phyloP scores from a whole-genome alignment of 495 filamentous ascomycete genomes.

The Penicillium diatomitis region DNA sequence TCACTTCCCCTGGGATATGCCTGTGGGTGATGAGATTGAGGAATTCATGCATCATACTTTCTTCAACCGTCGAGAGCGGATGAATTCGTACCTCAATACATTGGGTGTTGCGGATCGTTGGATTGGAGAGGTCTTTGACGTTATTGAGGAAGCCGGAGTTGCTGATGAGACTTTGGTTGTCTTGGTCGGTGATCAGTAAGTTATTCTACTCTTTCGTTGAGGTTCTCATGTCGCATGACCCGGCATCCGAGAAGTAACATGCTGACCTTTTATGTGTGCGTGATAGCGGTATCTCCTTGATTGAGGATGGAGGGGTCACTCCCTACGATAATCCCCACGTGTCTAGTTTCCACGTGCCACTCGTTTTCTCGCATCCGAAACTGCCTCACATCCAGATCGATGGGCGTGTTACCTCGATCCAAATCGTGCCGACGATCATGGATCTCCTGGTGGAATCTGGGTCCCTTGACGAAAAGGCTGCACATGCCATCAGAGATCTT shows the following conservation, averaged over 20 bases:
- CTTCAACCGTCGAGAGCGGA: constrained; percentile 8
- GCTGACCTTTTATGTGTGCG: not conserved
- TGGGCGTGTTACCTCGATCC: constrained; percentile 23
- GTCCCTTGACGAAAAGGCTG: constrained; percentile 18
- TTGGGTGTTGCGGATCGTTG: constrained; percentile 29
- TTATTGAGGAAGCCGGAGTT: constrained; percentile 29
- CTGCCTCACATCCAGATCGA: constrained; percentile 28
- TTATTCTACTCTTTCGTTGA: not conserved
- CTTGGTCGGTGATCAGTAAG: constrained; percentile 36
- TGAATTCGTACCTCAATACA: constrained; percentile 34
- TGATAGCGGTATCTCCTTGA: constrained; percentile 19
- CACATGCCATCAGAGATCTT: constrained; percentile 21
- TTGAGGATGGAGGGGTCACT: constrained; percentile 22
- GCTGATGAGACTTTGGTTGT: constrained; percentile 36
- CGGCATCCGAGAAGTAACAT: too few relatives aligned
- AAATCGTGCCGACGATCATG: constrained; percentile 36
- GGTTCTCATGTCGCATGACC: too few relatives aligned
- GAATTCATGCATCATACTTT: constrained; percentile 17
- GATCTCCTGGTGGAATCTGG: constrained; percentile 28
- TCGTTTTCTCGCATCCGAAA: constrained; percentile 32
- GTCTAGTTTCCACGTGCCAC: constrained; percentile 30
- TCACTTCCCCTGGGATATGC: constrained; percentile 34
- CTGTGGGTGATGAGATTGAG: constrained; percentile 19
- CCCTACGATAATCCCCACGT: constrained; percentile 33
- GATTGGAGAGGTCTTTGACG: constrained; percentile 24